phyloP scores from a whole-genome alignment of 2,329 filamentous ascomycete genomes.

The Exserohilum rostratum region DNA sequence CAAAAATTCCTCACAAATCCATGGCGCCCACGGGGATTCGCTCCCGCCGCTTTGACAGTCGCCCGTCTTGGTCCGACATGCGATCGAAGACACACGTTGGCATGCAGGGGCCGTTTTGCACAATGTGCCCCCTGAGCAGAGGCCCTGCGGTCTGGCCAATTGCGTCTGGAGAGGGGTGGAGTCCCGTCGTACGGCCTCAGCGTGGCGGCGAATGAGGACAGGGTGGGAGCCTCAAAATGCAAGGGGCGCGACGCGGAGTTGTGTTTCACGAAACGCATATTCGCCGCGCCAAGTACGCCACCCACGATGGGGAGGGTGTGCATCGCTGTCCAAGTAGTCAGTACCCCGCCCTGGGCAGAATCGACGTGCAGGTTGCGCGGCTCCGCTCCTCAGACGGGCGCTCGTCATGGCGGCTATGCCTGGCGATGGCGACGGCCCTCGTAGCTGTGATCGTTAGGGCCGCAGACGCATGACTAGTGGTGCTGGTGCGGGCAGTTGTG shows the following conservation, averaged over 20 bases:
- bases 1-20: slow-evolving; percentile 24
- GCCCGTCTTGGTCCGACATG: slow-evolving; percentile 16
- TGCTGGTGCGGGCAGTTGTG: slow-evolving; percentile 10
- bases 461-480: not conserved
- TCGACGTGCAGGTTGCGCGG: not conserved
- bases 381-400: not conserved
- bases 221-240: slow-evolving; percentile 25
- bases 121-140: slow-evolving; percentile 31
- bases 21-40: slow-evolving; percentile 24
- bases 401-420: not conserved
- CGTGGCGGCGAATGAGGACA: slow-evolving; percentile 23
- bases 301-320: not conserved
- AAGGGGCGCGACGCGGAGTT: slow-evolving; percentile 22
- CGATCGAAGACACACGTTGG: slow-evolving; percentile 15
- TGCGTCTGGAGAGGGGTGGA: slow-evolving; percentile 18
- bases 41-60: slow-evolving; percentile 14
- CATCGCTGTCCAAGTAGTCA: slow-evolving; percentile 4
- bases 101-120: slow-evolving; percentile 27
- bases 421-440: not conserved
- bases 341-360: not conserved
- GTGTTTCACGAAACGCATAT: slow-evolving; percentile 36
- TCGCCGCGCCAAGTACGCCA: slow-evolving; percentile 22
- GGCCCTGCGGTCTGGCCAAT: slow-evolving; percentile 32
- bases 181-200: slow-evolving; percentile 8
- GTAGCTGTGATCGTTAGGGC: not conserved